These are phyloP conservation scores for Sporothrix luriei DNA, from an alignment of 2,329 filamentous ascomycete genomes.

Conservation along the genomic window DNA sequence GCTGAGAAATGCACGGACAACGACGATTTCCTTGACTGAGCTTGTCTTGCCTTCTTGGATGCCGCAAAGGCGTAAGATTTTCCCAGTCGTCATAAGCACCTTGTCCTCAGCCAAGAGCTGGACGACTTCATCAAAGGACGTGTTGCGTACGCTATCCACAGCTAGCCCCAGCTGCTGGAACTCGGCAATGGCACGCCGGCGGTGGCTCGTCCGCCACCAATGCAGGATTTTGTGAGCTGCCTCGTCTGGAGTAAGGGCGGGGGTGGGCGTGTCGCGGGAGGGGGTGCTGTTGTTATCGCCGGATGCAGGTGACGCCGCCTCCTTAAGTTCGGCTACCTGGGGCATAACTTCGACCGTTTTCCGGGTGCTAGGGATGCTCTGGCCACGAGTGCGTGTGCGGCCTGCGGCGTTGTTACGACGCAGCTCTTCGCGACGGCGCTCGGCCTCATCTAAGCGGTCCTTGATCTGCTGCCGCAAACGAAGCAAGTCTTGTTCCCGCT, in stretches of 20 bases:
- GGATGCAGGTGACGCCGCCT: conserved; percentile 41
- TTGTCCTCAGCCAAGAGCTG: conserved; percentile 66
- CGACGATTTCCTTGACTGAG: conserved; percentile 68
- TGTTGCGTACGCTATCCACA: conserved; percentile 69
- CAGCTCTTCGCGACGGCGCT: conserved; percentile 68
- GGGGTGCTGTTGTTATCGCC: neutral
- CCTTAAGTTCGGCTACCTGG: conserved; percentile 54
- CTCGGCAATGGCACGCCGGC: conserved; percentile 63
- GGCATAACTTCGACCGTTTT: conserved; percentile 55
- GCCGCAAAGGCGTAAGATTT: conserved; percentile 69
- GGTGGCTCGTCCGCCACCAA: conserved; percentile 65
- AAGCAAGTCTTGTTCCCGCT: conserved; percentile 71
- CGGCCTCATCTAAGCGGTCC: conserved; percentile 76
- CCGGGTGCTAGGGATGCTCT: conserved; percentile 53
- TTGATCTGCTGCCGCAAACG: conserved; percentile 75
- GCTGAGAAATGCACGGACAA: conserved; percentile 74
- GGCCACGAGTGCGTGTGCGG: conserved; percentile 52
- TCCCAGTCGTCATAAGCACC: conserved; percentile 66
- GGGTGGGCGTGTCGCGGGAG: conserved; percentile 37
- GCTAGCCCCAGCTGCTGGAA: conserved; percentile 69
- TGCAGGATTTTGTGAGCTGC: conserved; percentile 69
- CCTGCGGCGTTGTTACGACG: conserved; percentile 57
- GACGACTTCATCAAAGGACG: conserved; percentile 74
- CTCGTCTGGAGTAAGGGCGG: conserved; percentile 48
- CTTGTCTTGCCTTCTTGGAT: conserved; percentile 65